phyloP scores from a whole-genome alignment of 106 monocot genomes.

The Dioscorea dumetorum region DNA sequence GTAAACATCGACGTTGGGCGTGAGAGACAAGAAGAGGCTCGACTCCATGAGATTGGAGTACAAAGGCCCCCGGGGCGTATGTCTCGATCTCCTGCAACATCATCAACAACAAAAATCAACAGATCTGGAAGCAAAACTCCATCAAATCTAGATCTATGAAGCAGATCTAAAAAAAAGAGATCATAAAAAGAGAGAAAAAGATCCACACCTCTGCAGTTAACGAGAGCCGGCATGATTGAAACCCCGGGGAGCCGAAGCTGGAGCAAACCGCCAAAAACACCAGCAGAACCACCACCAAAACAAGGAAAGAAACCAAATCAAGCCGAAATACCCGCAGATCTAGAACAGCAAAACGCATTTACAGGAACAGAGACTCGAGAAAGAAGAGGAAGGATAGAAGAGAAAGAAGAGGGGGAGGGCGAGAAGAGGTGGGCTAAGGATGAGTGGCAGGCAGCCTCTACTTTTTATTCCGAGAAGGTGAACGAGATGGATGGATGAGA shows the following conservation, averaged over 20 bases:
- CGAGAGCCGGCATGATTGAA: conserved; percentile 35
- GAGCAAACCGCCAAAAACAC: not conserved
- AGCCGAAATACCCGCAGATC: not conserved
- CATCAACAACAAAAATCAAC: not conserved
- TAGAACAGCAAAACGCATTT: not conserved
- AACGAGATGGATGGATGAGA: too few relatives aligned
- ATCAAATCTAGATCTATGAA: too few relatives aligned
- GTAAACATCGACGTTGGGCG: conserved; percentile 22
- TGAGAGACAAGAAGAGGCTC: conserved; percentile 22
- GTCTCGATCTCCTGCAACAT: conserved; percentile 12
- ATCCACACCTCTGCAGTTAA: conserved; percentile 26
- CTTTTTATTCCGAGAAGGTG: too few relatives aligned
- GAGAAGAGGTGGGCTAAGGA: too few relatives aligned
- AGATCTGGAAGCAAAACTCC: too few relatives aligned
- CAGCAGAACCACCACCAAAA: conserved; percentile 1
- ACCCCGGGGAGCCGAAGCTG: not conserved
- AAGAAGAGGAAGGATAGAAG: not conserved
- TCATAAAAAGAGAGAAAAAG: not conserved
- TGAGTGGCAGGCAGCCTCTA: too few relatives aligned
- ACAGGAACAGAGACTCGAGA: not conserved
- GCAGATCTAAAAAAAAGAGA: not conserved
- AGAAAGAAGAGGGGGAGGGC: not conserved
- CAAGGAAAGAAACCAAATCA: conserved; percentile 14
- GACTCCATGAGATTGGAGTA: conserved; percentile 21
- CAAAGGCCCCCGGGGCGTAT: conserved; percentile 13